phyloP scores from a whole-genome alignment of 2,329 filamentous ascomycete species.

The Ceratocystis ficicola region DNA sequence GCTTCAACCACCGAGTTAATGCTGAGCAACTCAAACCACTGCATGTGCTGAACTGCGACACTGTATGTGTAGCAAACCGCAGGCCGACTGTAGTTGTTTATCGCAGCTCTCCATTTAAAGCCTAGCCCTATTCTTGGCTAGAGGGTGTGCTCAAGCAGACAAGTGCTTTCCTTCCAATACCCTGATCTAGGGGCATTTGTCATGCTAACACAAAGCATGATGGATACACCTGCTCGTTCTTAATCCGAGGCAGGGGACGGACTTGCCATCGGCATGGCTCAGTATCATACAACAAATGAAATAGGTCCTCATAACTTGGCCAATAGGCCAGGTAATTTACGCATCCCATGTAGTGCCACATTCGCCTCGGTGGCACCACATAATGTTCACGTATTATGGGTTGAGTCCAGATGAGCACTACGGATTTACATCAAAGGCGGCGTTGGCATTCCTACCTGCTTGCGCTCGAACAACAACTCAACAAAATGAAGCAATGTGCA shows the following conservation, averaged over 20 bases:
- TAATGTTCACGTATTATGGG: background rate
- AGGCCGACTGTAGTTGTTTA: background rate
- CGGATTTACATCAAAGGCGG: background rate
- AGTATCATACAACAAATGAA: background rate
- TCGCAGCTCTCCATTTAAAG: background rate
- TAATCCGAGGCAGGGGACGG: background rate
- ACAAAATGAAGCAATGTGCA: background rate
- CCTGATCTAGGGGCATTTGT: background rate
- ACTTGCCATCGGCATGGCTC: background rate
- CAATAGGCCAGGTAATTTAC: background rate
- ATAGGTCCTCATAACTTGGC: background rate
- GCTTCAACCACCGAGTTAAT: background rate
- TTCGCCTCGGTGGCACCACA: background rate
- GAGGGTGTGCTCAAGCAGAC: background rate
- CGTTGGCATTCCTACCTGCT: background rate
- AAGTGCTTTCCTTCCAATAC: background rate
- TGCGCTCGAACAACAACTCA: background rate
- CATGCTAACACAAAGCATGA: background rate
- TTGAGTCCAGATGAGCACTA: background rate
- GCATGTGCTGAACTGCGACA: background rate
- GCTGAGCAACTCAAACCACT: background rate
- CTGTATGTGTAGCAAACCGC: background rate
- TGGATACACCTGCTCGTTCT: background rate
- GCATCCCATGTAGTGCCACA: background rate
- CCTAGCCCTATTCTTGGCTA: background rate